Evolutionary conservation across 768 basidiomycete species (phyloP).

Genomic region (Lyophyllum decastes): DNA sequence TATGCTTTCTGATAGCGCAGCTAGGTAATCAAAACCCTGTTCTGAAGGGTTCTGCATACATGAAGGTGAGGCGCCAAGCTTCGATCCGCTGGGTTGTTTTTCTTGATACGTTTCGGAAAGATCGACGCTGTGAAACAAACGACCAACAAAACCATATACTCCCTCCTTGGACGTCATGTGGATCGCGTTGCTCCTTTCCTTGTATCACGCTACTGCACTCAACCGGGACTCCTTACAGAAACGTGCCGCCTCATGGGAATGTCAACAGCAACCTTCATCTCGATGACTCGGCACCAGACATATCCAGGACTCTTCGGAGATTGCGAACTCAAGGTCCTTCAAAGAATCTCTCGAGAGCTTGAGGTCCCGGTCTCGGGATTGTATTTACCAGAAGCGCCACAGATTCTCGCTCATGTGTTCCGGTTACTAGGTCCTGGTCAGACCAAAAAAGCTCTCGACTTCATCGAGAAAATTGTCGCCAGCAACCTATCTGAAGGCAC

Average conservation of each 20-base stretch:
- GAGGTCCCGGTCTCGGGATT: conserved; percentile 44
- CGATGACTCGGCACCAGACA: conserved; percentile 60
- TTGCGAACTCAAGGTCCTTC: conserved; percentile 58
- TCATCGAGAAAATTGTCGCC: conserved; percentile 60
- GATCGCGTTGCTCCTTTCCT: conserved; percentile 67
- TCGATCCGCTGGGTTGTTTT: not conserved
- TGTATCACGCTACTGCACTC: conserved; percentile 54
- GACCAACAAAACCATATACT: conserved; percentile 63
- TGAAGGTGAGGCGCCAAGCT: conserved; percentile 50
- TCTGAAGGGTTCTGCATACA: conserved; percentile 66
- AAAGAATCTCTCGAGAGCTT: conserved; percentile 59
- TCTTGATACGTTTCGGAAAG: conserved; percentile 33
- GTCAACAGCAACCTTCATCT: conserved; percentile 59
- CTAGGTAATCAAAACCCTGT: conserved; percentile 69
- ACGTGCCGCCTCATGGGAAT: conserved; percentile 69
- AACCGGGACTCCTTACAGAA: conserved; percentile 62
- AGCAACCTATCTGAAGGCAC: conserved; percentile 41
- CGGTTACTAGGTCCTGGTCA: conserved; percentile 54
- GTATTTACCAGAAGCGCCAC: conserved; percentile 56
- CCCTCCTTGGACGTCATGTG: conserved; percentile 70
- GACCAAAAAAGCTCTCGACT: conserved; percentile 60
- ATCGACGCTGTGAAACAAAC: conserved; percentile 57
- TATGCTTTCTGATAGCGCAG: conserved; percentile 66
- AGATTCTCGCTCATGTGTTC: conserved; percentile 69
- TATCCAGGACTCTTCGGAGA: conserved; percentile 71